phyloP scores from a whole-genome alignment of 306 rosid genomes.

The Lupinus albus region DNA sequence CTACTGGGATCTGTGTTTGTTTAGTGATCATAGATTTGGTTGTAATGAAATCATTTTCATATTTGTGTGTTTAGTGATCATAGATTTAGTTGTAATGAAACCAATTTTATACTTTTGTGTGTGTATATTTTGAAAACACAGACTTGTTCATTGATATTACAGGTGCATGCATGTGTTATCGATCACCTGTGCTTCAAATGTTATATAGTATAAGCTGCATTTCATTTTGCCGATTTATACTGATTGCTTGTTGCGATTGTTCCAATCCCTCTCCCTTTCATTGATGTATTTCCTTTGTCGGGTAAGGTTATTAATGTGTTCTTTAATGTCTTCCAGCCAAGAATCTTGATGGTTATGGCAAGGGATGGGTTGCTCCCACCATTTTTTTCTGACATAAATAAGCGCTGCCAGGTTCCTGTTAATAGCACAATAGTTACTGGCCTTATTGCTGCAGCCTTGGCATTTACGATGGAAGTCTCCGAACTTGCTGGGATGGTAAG shows the following conservation, averaged over 20 bases:
- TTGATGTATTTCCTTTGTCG: neutral
- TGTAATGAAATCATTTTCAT: neutral
- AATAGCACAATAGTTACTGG: slow-evolving; percentile 69
- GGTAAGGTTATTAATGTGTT: slow-evolving; percentile 23
- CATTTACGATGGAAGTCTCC: slow-evolving; percentile 84
- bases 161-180: too few relatives aligned
- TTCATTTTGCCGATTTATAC: neutral
- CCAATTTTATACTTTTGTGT: neutral
- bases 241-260: neutral
- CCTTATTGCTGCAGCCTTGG: slow-evolving; percentile 66
- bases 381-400: slow-evolving; percentile 49
- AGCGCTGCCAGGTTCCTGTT: slow-evolving; percentile 48
- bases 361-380: slow-evolving; percentile 58
- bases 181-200: too few relatives aligned
- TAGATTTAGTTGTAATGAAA: neutral
- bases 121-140: too few relatives aligned
- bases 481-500: slow-evolving; percentile 92
- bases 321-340: slow-evolving; percentile 45
- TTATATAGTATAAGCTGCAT: neutral
- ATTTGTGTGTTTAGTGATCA: neutral
- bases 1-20: neutral
- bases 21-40: neutral
- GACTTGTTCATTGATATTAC: too few relatives aligned
- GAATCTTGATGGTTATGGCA: slow-evolving; percentile 58
- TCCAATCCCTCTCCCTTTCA: neutral